phyloP scores from a whole-genome alignment of 1,139 yeast species.

The Pichia norvegensis region DNA sequence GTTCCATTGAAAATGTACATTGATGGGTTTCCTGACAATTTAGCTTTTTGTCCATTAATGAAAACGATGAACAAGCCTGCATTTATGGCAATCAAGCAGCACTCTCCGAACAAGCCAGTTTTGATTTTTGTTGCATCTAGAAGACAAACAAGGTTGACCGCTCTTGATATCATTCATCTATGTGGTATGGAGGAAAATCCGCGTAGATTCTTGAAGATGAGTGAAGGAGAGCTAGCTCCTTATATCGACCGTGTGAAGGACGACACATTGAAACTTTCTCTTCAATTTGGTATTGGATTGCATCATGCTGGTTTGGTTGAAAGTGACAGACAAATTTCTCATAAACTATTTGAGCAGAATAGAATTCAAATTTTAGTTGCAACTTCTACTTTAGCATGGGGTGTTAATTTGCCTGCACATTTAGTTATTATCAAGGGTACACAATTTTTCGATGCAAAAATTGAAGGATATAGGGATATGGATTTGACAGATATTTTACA shows the following conservation, averaged over 20 bases:
- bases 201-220: conserved; percentile 71
- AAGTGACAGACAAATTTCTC: conserved; percentile 81
- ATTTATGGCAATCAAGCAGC: conserved; percentile 91
- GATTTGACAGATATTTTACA: conserved; percentile 86
- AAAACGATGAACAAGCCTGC: conserved; percentile 98
- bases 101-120: conserved; percentile 89
- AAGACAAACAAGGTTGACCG: conserved; percentile 92
- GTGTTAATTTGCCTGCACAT: conserved; percentile 93
- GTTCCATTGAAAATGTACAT: conserved; percentile 97
- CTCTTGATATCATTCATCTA: conserved; percentile 82
- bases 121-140: conserved; percentile 94
- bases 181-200: conserved; percentile 96
- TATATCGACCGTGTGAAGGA: conserved; percentile 67
- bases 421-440: conserved; percentile 92
- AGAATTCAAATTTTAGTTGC: conserved; percentile 88
- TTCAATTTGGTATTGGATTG: conserved; percentile 93
- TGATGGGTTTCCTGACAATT: conserved; percentile 92
- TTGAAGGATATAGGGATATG: conserved; percentile 77
- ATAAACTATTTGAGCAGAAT: conserved; percentile 72
- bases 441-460: conserved; percentile 75
- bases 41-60: conserved; percentile 94
- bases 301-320: conserved; percentile 98
- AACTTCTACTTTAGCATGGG: conserved; percentile 96
- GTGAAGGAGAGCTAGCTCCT: conserved; percentile 64
- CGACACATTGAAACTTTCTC: conserved; percentile 73